Percentiles rank a stretch among this genome's conserved stretches.
Evolutionary conservation across 768 basidiomycete species (phyloP).

Genomic region (Chalciporus pseudorubinellus): DNA sequence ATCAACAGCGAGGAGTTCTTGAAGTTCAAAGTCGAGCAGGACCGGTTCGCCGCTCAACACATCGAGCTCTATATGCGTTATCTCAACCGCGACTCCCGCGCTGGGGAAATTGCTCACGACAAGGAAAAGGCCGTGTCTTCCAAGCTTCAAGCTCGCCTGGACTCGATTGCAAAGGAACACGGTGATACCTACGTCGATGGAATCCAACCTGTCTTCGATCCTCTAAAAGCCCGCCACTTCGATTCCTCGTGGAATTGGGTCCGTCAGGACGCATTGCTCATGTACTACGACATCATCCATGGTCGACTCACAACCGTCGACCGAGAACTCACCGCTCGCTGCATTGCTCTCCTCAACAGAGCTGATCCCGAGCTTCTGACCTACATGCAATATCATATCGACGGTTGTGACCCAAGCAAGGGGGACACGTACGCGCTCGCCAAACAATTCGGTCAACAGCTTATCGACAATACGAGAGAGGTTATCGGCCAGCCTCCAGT

Average conservation of each 20-base stretch:
- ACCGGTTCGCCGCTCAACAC: conserved; percentile 88
- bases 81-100: conserved; percentile 88
- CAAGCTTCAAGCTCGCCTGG: conserved; percentile 80
- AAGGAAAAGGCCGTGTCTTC: conserved; percentile 72
- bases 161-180: conserved; percentile 87
- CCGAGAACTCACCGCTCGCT: conserved; percentile 94
- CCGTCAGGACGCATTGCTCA: conserved; percentile 90
- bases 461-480: conserved; percentile 91
- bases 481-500: conserved; percentile 81
- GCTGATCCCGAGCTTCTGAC: conserved; percentile 88
- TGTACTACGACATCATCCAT: conserved; percentile 99
- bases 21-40: conserved; percentile 92
- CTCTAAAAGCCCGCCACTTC: conserved; percentile 95
- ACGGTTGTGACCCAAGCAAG: conserved; percentile 72
- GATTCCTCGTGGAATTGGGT: conserved; percentile 99
- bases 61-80: conserved; percentile 97
- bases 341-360: conserved; percentile 96
- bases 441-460: conserved; percentile 94
- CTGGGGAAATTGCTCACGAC: conserved; percentile 88
- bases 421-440: conserved; percentile 94
- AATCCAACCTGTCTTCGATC: conserved; percentile 92
- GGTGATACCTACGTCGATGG: conserved; percentile 93
- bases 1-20: conserved; percentile 99
- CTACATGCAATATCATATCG: conserved; percentile 96
- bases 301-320: conserved; percentile 93